phyloP scores from a whole-genome alignment of 2,329 filamentous ascomycete genomes.

The Macroventuria anomochaeta region DNA sequence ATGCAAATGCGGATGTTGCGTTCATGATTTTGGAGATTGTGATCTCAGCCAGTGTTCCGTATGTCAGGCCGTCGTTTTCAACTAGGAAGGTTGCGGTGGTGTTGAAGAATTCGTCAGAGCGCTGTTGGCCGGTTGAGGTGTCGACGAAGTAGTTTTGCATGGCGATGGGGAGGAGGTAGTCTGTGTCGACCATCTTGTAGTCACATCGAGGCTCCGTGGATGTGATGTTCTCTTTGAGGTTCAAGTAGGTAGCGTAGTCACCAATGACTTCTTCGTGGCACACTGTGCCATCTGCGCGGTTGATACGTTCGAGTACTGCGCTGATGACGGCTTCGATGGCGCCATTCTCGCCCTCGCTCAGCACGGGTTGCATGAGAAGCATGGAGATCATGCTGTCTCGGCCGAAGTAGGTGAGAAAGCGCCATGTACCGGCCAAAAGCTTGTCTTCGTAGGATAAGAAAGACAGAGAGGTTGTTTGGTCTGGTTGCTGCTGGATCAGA shows the following conservation, averaged over 20 bases:
- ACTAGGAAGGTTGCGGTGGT: constrained; percentile 58
- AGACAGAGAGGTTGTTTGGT: constrained; percentile 61
- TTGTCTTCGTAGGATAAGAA: constrained; percentile 71
- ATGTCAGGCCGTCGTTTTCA: constrained; percentile 61
- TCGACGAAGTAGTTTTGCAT: constrained; percentile 66
- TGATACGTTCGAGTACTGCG: constrained; percentile 66
- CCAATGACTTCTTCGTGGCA: constrained; percentile 71
- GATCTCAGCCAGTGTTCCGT: constrained; percentile 58
- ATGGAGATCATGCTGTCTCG: constrained; percentile 69
- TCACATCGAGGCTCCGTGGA: constrained; percentile 62
- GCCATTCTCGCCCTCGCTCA: constrained; percentile 62
- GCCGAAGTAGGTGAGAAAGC: constrained; percentile 72
- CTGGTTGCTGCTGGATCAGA: constrained; percentile 55
- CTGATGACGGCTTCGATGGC: constrained; percentile 67
- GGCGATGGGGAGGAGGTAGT: constrained; percentile 65
- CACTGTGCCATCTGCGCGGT: constrained; percentile 64
- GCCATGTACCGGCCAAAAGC: constrained; percentile 68
- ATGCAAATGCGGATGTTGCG: constrained; percentile 61
- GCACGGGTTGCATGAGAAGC: constrained; percentile 63
- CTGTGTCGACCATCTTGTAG: constrained; percentile 69
- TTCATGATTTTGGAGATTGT: constrained; percentile 67
- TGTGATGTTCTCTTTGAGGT: constrained; percentile 60
- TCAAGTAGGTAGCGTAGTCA: constrained; percentile 68
- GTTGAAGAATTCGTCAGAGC: constrained; percentile 48
- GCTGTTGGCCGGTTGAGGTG: constrained; percentile 50